A percentile compares a stretch with the other conserved stretches of the same genome.
Conservation (phyloP, 106 monocot species). For the Ottelia alismoides region DNA sequence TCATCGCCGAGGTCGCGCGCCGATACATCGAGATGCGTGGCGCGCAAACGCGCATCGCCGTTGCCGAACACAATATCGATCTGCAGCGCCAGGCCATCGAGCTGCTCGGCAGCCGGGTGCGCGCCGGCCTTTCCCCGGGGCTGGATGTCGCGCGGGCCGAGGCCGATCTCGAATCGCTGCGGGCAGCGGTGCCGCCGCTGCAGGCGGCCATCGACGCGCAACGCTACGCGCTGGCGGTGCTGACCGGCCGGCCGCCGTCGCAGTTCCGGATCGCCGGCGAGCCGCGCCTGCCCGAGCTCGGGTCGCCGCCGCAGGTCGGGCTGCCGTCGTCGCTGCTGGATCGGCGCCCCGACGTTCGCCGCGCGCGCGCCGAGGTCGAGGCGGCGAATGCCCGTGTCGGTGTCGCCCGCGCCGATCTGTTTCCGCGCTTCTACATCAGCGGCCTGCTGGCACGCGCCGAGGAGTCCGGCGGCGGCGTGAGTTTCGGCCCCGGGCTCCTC, state of each 20-base stretch:
- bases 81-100: background rate
- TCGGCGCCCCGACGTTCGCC: background rate
- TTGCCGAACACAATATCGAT: background rate
- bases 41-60: background rate
- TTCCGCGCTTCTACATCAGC: too few relatives aligned
- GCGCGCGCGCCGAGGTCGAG: background rate
- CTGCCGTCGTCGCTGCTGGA: background rate
- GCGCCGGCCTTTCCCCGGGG: too few relatives aligned
- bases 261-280: background rate
- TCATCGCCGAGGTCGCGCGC: background rate
- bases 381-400: background rate
- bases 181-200: background rate
- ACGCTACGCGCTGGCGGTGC: background rate
- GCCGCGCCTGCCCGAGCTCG: background rate
- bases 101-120: background rate
- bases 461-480: background rate
- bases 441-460: background rate
- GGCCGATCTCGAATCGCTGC: background rate
- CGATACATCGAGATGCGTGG: background rate
- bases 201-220: background rate
- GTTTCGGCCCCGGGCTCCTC: too few relatives aligned
- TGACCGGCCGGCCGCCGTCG: background rate
- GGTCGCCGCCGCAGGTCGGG: background rate
- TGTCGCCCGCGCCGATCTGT: background rate
- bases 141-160: background rate